Evolutionary conservation across 1,284 basidiomycete species (phyloP).

Genomic region (Ustilago shanxiensis): DNA sequence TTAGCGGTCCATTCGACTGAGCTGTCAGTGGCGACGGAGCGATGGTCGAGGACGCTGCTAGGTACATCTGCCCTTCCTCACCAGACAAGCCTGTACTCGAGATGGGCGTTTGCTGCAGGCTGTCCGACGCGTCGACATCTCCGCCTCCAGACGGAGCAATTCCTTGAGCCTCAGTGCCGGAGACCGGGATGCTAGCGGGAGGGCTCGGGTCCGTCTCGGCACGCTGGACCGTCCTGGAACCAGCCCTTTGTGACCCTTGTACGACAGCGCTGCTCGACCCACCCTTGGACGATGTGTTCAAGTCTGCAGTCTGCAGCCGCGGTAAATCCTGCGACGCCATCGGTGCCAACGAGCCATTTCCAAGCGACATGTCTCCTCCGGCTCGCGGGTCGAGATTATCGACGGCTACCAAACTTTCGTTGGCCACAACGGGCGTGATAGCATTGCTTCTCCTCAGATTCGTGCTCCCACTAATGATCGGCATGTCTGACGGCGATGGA

Average conservation of each 20-base stretch:
- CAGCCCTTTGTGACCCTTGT: constrained; percentile 8
- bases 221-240: constrained; percentile 9
- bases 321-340: constrained; percentile 8
- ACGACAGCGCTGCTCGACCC: constrained; percentile 29
- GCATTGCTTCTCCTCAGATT: constrained; percentile 53
- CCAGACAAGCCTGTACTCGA: constrained; percentile 32
- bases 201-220: constrained; percentile 33
- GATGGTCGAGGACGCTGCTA: constrained; percentile 35
- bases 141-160: not conserved
- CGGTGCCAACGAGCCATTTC: not conserved
- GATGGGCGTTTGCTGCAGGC: not conserved
- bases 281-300: not conserved
- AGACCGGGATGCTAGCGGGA: not conserved
- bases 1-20: constrained; percentile 21
- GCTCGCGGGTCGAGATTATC: not conserved
- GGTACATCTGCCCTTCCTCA: constrained; percentile 31
- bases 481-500: constrained; percentile 36
- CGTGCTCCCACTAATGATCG: constrained; percentile 32
- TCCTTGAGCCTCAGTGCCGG: not conserved
- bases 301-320: constrained; percentile 20
- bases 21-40: constrained; percentile 17
- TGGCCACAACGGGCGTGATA: constrained; percentile 33
- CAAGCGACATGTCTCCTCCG: not conserved
- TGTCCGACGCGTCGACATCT: not conserved
- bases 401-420: constrained; percentile 7